Evolutionary conservation across 192 early-diverging fungal genomes (phyloP), one percentile per base, ranked within the genome.

Genomic region (Paraglomus brasilianum): DNA sequence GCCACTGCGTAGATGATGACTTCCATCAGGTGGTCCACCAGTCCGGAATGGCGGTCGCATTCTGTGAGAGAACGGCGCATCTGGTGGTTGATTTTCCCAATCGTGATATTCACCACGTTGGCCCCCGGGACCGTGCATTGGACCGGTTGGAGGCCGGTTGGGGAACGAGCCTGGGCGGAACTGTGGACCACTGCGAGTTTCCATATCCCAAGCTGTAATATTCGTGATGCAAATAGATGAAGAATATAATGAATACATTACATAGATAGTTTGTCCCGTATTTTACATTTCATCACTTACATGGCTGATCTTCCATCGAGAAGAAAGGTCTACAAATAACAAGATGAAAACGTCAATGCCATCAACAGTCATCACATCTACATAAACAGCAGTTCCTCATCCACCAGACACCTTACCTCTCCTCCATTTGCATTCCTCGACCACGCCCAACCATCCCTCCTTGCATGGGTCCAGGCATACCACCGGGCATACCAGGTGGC

Each of bases 401-500:
- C 15, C 21, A 55, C 36, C 6, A 39, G 24, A 24, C 8, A 44
- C 2, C 4, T 53, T 68, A 68, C 66, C 66, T 68, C 24, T 68
- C 66, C 11, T 68, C 66, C 68, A 80, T 76, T 1, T 51, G 61
- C 59, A 80, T 74, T 66, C 60, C 60, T 48, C 70, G 42, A 30
- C 70, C 60, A 14, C 72, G 44, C n/a, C 66, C 50, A 21, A 68
- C 75, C 73, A 75, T 72, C 57, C 71, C 76, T 8, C 70, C 71
- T 8, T 66, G 74, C 71, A 79, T 79, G 46, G 74, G 71, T 39
- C 71, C 73, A 17, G 73, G 73, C 72, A 79, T 79, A 36, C 76
- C 77, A 45, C 73, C 70, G 41, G 72, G 56, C 49, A 58, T 60
- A 15, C 43, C 45, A 41, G 69, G 58, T 5, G 58, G 69, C 69